These are phyloP conservation scores for Alternaria arborescens DNA, from an alignment of 2,329 filamentous ascomycete genomes.

Conservation along the genomic window DNA sequence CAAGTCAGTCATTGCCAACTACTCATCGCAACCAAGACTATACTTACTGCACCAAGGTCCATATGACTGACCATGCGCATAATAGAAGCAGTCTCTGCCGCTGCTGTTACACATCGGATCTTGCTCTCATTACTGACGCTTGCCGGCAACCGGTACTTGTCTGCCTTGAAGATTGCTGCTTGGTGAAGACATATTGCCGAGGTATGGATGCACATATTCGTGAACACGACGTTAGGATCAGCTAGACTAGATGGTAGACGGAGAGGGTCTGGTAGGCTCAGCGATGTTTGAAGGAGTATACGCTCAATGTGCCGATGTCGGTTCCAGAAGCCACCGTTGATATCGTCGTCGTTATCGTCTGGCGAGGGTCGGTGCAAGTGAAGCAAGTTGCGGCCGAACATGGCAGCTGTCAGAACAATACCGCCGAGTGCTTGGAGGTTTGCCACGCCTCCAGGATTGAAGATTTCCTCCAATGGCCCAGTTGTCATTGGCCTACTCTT, in stretches of 20 bases:
- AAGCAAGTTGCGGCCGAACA: constrained; percentile 89
- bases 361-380: constrained; percentile 88
- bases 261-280: constrained; percentile 81
- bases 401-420: constrained; percentile 82
- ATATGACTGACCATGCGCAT: constrained; percentile 95
- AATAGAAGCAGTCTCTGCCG: constrained; percentile 90
- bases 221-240: constrained; percentile 87
- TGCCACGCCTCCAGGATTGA: constrained; percentile 74
- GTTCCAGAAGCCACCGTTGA: constrained; percentile 96
- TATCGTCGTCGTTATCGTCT: constrained; percentile 83
- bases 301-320: constrained; percentile 90
- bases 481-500: constrained; percentile 79
- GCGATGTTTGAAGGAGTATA: constrained; percentile 84
- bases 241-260: constrained; percentile 78
- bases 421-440: constrained; percentile 81
- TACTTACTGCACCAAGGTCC: constrained; percentile 79
- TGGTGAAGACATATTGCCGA: constrained; percentile 98
- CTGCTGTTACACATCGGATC: constrained; percentile 88
- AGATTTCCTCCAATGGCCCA: constrained; percentile 72
- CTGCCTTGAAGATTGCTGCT: constrained; percentile 96
- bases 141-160: constrained; percentile 80
- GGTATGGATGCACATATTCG: constrained; percentile 97
- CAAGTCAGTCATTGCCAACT: constrained; percentile 23
- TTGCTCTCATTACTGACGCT: constrained; percentile 89
- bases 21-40: constrained; percentile 2